Conservation (phyloP, 2,329 filamentous ascomycete species). For the Colletotrichum salicis region DNA sequence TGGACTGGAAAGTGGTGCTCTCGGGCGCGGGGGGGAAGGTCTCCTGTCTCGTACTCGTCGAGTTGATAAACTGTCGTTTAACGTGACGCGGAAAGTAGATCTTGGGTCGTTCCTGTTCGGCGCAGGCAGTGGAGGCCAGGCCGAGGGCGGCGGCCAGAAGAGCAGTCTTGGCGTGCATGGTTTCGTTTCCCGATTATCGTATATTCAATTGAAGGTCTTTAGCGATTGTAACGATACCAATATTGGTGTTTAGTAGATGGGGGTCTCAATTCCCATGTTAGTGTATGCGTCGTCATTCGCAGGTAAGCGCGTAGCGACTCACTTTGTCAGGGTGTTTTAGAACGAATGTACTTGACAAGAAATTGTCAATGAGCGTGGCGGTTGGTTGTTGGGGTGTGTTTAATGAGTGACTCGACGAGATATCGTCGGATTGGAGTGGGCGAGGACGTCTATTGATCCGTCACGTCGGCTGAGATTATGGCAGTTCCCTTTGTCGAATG, state of each 20-base stretch:
- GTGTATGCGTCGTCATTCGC: slow-evolving; percentile 26
- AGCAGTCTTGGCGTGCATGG: slow-evolving; percentile 61
- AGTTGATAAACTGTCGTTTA: slow-evolving; percentile 61
- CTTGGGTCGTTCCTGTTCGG: slow-evolving; percentile 58
- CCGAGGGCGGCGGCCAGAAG: slow-evolving; percentile 61
- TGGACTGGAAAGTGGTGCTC: slow-evolving; percentile 37
- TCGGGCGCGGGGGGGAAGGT: slow-evolving; percentile 39
- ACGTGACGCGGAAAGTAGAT: slow-evolving; percentile 69
- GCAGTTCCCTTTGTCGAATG: slow-evolving; percentile 27
- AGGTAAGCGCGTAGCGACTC: slow-evolving; percentile 20
- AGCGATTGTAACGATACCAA: slow-evolving; percentile 34
- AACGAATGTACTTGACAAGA: slow-evolving; percentile 71
- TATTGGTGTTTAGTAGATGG: slow-evolving; percentile 10
- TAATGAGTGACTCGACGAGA: slow-evolving; percentile 39
- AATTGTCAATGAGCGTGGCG: slow-evolving; percentile 61
- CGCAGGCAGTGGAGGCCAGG: slow-evolving; percentile 57
- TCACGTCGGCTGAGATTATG: slow-evolving; percentile 18
- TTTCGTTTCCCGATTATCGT: slow-evolving; percentile 39
- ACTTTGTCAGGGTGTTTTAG: slow-evolving; percentile 56
- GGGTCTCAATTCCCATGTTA: slow-evolving; percentile 21
- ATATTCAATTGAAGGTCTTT: slow-evolving; percentile 5
- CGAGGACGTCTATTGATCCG: slow-evolving; percentile 29
- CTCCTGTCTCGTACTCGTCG: slow-evolving; percentile 48
- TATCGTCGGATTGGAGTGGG: slow-evolving; percentile 27
- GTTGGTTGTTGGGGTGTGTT: slow-evolving; percentile 37